Base-by-base conservation (phyloP, 257 asterid genomes). In the Nicotiana knightiana region DNA sequence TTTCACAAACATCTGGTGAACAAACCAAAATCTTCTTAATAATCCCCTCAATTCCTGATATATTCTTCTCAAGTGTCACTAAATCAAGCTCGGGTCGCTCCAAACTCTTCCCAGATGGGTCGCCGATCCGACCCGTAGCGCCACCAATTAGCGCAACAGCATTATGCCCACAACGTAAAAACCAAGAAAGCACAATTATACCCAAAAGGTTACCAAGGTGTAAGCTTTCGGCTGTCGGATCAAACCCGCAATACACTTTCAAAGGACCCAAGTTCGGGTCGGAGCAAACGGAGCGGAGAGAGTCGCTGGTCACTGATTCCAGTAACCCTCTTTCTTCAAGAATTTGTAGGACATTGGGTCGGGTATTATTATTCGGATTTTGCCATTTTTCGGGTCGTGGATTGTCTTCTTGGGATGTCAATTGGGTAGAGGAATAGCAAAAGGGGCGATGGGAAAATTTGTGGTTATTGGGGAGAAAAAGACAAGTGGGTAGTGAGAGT, bases 111-210 rank as follows among this genome's bases (percentile, higher is more conserved):
- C 99, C 99, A 21, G 98, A 95, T 9, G 98, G 98, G 71, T 95
- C 99, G 8, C 99, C 99, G 16, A 95, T 90, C 33, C 97, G 97
- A 17, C 91, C 98, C 55, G 98, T 95, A 87, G 99, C 99, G 53
- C 99, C 99, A 48, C 99, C 99, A 28, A 95, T 82, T 2, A 95
- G 90, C 8, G 97, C 97, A 63, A 95, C 94, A 15, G 82, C 93
- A 3, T 66, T 71, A 87, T 95, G 97, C 79, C 97, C 97, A 59
- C 93, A 92, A 77, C 94, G 97, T 62, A 92, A 87, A 92, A 93
- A 95, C 99, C 98, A 95, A 46, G 99, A 91, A 61, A 95, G 93
- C 13, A 95, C 97, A 77, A 95, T 88, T 63, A 95, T 79, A 55
- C 92, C 98, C 70, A 95, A 87, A 21, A 95, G 97, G 84, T 95